These are phyloP conservation scores for Populus tremula DNA, from an alignment of 345 rosid species.

Conservation along the genomic window DNA sequence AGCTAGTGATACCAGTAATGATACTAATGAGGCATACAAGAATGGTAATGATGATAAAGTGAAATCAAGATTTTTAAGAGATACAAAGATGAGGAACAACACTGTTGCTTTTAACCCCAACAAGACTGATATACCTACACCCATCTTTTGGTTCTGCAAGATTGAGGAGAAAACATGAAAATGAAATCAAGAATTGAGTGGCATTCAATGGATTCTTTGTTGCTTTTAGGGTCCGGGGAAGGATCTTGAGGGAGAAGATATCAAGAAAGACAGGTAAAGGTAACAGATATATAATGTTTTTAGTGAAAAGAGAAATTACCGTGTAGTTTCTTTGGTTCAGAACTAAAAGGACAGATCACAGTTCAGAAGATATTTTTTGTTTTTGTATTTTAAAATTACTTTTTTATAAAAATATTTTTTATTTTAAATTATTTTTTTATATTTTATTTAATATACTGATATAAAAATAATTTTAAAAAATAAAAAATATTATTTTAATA, in stretches of 20 bases:
- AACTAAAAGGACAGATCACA: too few relatives aligned
- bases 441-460: too few relatives aligned
- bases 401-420: too few relatives aligned
- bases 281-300: not conserved
- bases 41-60: slow-evolving; percentile 39
- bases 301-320: not conserved
- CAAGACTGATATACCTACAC: slow-evolving; percentile 48
- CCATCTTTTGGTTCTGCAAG: slow-evolving; percentile 31
- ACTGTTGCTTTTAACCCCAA: slow-evolving; percentile 38
- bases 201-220: not conserved
- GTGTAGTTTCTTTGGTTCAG: not conserved
- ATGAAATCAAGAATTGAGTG: not conserved
- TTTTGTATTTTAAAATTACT: too few relatives aligned
- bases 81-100: slow-evolving; percentile 29
- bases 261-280: not conserved
- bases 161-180: not conserved
- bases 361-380: too few relatives aligned
- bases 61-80: slow-evolving; percentile 33
- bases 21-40: slow-evolving; percentile 48
- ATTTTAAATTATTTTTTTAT: too few relatives aligned
- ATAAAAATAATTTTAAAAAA: too few relatives aligned
- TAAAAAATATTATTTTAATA: too few relatives aligned
- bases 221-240: not conserved
- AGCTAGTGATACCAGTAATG: slow-evolving; percentile 31
- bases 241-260: not conserved